Base-by-base conservation (phyloP, 78 protist genomes). In the Dictyostelium firmibasis region DNA sequence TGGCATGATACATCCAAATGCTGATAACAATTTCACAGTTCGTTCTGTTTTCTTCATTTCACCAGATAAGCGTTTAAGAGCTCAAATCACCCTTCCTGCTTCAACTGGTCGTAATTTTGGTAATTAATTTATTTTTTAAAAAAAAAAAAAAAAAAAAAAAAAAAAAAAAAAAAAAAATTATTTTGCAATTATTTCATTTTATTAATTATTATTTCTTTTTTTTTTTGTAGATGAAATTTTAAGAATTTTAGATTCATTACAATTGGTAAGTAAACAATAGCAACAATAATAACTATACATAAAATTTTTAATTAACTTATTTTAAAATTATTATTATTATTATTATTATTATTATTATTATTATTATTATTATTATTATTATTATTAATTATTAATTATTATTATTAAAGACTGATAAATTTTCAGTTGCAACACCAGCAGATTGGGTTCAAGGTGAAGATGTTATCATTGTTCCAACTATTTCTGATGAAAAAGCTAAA, bases 371-470 rank as follows among this genome's bases (percentile, higher is more conserved):
- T n/a, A n/a, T n/a, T n/a, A n/a, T n/a, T n/a, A n/a, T n/a, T n/a
- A n/a, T n/a, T n/a, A n/a, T n/a, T n/a, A n/a, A n/a, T n/a, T n/a
- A n/a, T n/a, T n/a, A n/a, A n/a, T n/a, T n/a, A n/a, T n/a, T n/a
- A n/a, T n/a, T n/a, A n/a, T n/a, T n/a, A 44, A 44, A 95, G 62
- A 50, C 98, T 29, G 98, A 91, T 23, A 75, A 94, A 75, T 41
- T 60, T 81, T 76, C 41, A n/a, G 95, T 96, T 36, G 97, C 96
- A 6, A 97, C 98, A 16, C 98, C 98, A 57, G 87, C 67, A 67
- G 92, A 97, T 88, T 97, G 98, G 98, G 82, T 91, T 47, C 20
- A 62, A 9, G 98, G 98, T 38, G 97, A 91, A 2, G 85, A 94
- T 4, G 67, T 76, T 75, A 92, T 97, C 84, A 85, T 97, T 67